Evolutionary conservation across 2,329 filamentous ascomycete genomes (phyloP), one percentile per base, ranked within the genome.

Genomic region (Metarhizium guizhouense): DNA sequence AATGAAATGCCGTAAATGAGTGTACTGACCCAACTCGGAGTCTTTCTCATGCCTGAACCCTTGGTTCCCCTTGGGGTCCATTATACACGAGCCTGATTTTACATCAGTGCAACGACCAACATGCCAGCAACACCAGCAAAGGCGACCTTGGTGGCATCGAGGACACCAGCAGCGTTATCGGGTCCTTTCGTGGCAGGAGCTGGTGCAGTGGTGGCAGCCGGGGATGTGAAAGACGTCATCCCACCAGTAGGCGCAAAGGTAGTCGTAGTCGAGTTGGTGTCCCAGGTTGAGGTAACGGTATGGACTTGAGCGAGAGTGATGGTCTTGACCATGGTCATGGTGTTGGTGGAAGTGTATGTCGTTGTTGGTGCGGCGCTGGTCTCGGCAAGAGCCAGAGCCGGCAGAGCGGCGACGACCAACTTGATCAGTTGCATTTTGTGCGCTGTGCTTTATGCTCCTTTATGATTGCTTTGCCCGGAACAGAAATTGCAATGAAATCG

Each of bases 321-420:
- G 51, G 77, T 80, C 65, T 75, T 76, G 64, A 77, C 80, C 62
- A 77, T 63, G 49, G 74, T 76, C 55, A 72, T 72, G 45, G 80
- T 83, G 30, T 72, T 72, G 18, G 79, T 82, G 51, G 70, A 70
- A 30, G 76, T 73, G 47, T 74, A 74, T 25, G 76, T 78, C 18
- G 76, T 73, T 47, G 74, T 73, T 29, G 38, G 59, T 20, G 54
- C 60, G n/a, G 32, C 43, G 29, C 61, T 56, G 13, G 66, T 68
- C 53, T 73, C 65, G 42, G 79, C 79, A 53, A 79, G 63, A 57
- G 78, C 81, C 64, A 82, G 66, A 54, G 80, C 72, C 63, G 81
- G 80, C 65, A 84, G 73, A 59, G 78, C 67, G 58, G 76, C 75
- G 58, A 78, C 67, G 64, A 77, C 56, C 58, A 83, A 63, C 34